A percentile compares a stretch with the other conserved stretches of the same genome.
Conservation (phyloP, 2,329 filamentous ascomycete genomes). For the Penicillium sp. region DNA sequence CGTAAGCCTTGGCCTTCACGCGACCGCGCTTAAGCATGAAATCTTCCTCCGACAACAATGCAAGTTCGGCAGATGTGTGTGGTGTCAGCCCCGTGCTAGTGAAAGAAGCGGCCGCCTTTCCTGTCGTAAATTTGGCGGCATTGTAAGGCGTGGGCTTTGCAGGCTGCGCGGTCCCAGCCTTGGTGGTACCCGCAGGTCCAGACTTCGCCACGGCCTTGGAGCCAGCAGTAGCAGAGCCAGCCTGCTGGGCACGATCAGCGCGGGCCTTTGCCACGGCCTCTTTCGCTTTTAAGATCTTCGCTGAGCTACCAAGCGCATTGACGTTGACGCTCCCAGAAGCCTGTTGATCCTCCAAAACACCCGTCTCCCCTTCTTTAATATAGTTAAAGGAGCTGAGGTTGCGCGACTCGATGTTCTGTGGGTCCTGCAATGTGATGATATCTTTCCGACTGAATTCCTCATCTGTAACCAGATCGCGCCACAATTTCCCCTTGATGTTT, state of each 20-base stretch:
- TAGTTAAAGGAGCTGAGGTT: slow-evolving; percentile 89
- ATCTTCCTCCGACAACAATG: slow-evolving; percentile 87
- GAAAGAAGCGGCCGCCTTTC: slow-evolving; percentile 87
- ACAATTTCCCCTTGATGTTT: slow-evolving; percentile 96
- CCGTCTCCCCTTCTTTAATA: slow-evolving; percentile 75
- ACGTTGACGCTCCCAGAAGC: slow-evolving; percentile 70
- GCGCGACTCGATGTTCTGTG: slow-evolving; percentile 80
- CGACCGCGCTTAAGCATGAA: slow-evolving; percentile 92
- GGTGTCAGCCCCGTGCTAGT: slow-evolving; percentile 93
- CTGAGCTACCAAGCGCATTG: slow-evolving; percentile 72
- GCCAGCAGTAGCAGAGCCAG: slow-evolving; percentile 53
- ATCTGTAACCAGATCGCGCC: slow-evolving; percentile 87
- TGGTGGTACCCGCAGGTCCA: slow-evolving; percentile 19
- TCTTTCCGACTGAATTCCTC: slow-evolving; percentile 84
- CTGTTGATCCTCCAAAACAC: slow-evolving; percentile 68
- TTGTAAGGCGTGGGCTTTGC: slow-evolving; percentile 66
- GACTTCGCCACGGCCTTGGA: slow-evolving; percentile 31
- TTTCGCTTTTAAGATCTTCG: slow-evolving; percentile 86
- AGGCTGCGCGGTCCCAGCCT: slow-evolving; percentile 26
- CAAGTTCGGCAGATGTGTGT: slow-evolving; percentile 83
- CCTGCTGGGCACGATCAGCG: slow-evolving; percentile 65
- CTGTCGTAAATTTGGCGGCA: slow-evolving; percentile 86
- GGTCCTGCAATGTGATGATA: slow-evolving; percentile 95
- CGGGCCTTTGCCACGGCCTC: slow-evolving; percentile 91
- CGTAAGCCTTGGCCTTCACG: slow-evolving; percentile 88